Evolutionary conservation across 805 yeast genomes (phyloP).

Genomic region (Teunomyces lycoperdinae): DNA sequence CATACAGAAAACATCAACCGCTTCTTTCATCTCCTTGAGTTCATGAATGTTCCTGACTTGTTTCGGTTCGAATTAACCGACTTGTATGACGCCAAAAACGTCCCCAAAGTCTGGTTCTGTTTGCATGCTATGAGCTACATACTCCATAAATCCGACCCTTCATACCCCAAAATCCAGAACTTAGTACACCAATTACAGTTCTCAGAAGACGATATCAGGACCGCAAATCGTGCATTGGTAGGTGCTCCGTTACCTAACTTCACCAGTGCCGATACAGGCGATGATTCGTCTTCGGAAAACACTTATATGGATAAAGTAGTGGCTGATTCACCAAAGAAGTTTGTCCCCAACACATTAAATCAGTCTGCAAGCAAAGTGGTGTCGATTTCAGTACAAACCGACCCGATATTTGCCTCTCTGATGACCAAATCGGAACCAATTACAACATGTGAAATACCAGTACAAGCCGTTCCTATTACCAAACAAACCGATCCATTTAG

Average conservation of each 20-base stretch:
- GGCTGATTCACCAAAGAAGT: slow-evolving; percentile 7
- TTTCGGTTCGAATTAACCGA: slow-evolving; percentile 92
- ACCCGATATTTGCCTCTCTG: not conserved
- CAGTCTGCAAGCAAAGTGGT: not conserved
- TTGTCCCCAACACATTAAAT: not conserved
- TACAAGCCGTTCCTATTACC: not conserved
- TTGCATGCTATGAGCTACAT: slow-evolving; percentile 83
- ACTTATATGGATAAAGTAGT: slow-evolving; percentile 17
- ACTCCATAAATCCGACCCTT: slow-evolving; percentile 51
- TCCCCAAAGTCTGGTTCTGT: slow-evolving; percentile 92
- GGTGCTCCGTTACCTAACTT: slow-evolving; percentile 80
- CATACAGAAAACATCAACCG: slow-evolving; percentile 91
- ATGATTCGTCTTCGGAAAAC: slow-evolving; percentile 8
- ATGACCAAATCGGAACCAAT: not conserved
- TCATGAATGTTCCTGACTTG: slow-evolving; percentile 76
- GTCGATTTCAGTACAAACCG: slow-evolving; percentile 5
- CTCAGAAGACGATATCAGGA: slow-evolving; percentile 62
- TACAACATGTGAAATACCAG: not conserved
- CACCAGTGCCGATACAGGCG: slow-evolving; percentile 36
- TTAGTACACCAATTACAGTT: slow-evolving; percentile 64
- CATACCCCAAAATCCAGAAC: slow-evolving; percentile 59
- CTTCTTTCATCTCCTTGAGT: slow-evolving; percentile 69
- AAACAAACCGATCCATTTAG: slow-evolving; percentile 9
- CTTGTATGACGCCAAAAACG: slow-evolving; percentile 83
- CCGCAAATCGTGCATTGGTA: slow-evolving; percentile 65